Evolutionary conservation across 2,329 filamentous ascomycete species (phyloP).

Genomic region (Neofusicoccum cordaticola): DNA sequence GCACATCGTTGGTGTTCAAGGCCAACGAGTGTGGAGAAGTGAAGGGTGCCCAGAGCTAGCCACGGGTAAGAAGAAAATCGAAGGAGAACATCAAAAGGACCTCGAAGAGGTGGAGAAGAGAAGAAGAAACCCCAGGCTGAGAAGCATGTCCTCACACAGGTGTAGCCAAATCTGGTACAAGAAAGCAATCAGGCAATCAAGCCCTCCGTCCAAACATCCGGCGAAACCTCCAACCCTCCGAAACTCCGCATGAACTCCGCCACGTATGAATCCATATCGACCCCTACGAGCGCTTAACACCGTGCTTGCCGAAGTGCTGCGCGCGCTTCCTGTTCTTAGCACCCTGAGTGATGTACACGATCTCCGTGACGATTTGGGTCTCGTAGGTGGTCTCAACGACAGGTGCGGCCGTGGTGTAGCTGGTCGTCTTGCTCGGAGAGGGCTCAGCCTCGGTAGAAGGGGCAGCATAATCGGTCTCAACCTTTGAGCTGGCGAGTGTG

Average conservation of each 20-base stretch:
- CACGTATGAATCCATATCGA: background rate
- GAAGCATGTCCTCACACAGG: background rate
- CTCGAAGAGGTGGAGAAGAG: background rate
- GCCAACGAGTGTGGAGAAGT: background rate
- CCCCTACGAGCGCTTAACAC: background rate
- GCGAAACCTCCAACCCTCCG: background rate
- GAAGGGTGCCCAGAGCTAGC: background rate
- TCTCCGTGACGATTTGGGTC: background rate
- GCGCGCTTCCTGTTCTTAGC: constrained; percentile 2
- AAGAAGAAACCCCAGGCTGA: background rate
- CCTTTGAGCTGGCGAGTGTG: background rate
- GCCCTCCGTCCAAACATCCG: background rate
- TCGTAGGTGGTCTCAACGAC: constrained; percentile 1
- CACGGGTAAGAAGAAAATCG: background rate
- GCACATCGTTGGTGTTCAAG: background rate
- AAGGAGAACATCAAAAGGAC: background rate
- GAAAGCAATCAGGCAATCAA: background rate
- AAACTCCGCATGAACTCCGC: background rate
- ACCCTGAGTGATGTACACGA: constrained; percentile 1
- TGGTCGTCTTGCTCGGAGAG: background rate
- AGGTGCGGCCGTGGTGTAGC: constrained; percentile 1
- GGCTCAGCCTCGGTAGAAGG: background rate
- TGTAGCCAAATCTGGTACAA: background rate
- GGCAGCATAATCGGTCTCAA: background rate
- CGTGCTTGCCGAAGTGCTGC: constrained; percentile 3